Conservation (phyloP, 2,329 filamentous ascomycete species). For the Metarhizium robertsii region DNA sequence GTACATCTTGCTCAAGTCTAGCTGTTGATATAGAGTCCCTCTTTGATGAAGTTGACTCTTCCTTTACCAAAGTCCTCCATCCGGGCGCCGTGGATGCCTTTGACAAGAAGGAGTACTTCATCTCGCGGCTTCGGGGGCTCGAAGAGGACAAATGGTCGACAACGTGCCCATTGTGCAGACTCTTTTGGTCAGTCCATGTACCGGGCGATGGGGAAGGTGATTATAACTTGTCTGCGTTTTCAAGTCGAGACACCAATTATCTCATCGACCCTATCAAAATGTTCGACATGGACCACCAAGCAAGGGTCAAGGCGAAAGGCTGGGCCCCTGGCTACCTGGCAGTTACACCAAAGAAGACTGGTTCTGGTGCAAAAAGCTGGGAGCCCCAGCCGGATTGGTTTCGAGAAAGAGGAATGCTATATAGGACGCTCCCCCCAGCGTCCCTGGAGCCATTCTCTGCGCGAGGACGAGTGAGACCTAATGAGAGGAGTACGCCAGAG, state of each 20-base stretch:
- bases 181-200: constrained; percentile 24
- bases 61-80: constrained; percentile 18
- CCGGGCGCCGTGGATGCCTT: constrained; percentile 20
- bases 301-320: constrained; percentile 18
- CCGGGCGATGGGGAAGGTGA: constrained; percentile 20
- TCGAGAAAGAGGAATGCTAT: constrained; percentile 23
- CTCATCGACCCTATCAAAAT: constrained; percentile 21
- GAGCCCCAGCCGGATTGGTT: constrained; percentile 24
- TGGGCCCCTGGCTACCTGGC: constrained; percentile 21
- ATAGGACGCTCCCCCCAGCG: constrained; percentile 18
- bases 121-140: constrained; percentile 18
- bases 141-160: constrained; percentile 23
- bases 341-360: constrained; percentile 23
- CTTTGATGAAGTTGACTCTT: constrained; percentile 21
- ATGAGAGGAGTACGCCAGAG: constrained; percentile 3
- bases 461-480: constrained; percentile 10
- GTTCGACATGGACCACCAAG: constrained; percentile 21
- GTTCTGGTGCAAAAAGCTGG: constrained; percentile 18
- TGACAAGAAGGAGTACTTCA: constrained; percentile 21
- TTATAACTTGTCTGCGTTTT: constrained; percentile 23
- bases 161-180: constrained; percentile 25
- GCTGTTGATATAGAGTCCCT: constrained; percentile 24
- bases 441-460: constrained; percentile 11
- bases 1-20: constrained; percentile 20
- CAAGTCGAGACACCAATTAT: constrained; percentile 24